Conservation (phyloP, 2,329 filamentous ascomycete species). For the Cytospora schulzeri region DNA sequence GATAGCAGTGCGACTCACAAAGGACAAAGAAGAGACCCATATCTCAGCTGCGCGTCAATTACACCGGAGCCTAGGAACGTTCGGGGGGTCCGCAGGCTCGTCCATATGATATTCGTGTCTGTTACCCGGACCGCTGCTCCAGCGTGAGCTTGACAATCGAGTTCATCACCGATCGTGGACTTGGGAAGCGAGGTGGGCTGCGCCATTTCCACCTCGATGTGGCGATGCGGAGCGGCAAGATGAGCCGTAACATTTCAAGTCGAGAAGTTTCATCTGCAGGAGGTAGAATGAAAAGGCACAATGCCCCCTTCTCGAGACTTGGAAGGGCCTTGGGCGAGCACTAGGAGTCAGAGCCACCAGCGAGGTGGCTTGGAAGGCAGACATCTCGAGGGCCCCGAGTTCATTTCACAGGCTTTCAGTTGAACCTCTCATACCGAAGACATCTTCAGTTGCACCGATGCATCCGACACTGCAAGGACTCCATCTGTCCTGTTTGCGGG, state of each 20-base stretch:
- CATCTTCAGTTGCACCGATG: not conserved
- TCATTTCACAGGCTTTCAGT: no score
- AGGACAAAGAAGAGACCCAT: not conserved
- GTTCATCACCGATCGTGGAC: not conserved
- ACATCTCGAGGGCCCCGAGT: no score
- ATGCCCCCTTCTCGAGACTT: not conserved
- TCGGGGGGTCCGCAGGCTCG: no score
- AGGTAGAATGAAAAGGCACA: not conserved
- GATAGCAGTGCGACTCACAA: no score
- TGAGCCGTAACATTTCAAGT: not conserved
- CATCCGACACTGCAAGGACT: not conserved
- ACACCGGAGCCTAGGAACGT: no score
- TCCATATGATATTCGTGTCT: not conserved
- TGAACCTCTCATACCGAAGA: not conserved
- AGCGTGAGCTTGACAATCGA: not conserved
- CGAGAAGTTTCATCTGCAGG: not conserved
- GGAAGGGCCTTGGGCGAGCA: not conserved
- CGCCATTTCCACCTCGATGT: no score
- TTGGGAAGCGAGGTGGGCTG: not conserved
- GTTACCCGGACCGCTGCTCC: not conserved
- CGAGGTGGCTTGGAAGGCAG: no score
- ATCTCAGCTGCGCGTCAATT: not conserved
- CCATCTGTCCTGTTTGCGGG: no score
- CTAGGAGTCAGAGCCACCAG: no score
- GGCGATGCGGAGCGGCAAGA: not conserved